Conservation (phyloP, 2,329 filamentous ascomycete species). For the Teratosphaeria nubilosa region DNA sequence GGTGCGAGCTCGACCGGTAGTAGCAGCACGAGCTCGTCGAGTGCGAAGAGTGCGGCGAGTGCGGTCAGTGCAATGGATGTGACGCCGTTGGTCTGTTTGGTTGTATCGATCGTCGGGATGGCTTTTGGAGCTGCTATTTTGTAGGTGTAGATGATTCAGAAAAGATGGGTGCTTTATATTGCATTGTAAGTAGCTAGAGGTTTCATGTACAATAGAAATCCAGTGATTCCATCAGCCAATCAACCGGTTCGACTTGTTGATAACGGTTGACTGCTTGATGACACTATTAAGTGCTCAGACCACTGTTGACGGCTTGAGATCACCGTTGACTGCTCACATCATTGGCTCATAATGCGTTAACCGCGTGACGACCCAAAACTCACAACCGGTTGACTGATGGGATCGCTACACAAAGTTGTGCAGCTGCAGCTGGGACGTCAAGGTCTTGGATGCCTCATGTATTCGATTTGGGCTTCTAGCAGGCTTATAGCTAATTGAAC, state of each 20-base stretch:
- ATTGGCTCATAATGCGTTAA: no score
- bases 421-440: background rate
- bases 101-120: background rate
- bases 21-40: background rate
- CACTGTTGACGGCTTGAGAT: no score
- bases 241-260: no score
- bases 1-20: background rate
- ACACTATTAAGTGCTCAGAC: no score
- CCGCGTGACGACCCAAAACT: no score
- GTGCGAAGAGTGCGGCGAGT: background rate
- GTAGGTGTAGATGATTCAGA: background rate
- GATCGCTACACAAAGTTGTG: background rate
- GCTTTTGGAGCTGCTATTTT: constrained; percentile 1
- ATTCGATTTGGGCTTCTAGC: no score
- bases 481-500: background rate
- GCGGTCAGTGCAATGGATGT: background rate
- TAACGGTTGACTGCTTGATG: no score
- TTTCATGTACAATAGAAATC: no score
- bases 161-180: background rate
- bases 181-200: background rate
- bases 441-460: no score
- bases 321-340: no score
- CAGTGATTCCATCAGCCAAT: no score
- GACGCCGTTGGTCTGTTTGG: background rate
- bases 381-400: no score